Percentiles rank a stretch among this genome's conserved stretches.
Evolutionary conservation across 2,329 filamentous ascomycete genomes (phyloP).

Genomic region (Alternaria sp.): DNA sequence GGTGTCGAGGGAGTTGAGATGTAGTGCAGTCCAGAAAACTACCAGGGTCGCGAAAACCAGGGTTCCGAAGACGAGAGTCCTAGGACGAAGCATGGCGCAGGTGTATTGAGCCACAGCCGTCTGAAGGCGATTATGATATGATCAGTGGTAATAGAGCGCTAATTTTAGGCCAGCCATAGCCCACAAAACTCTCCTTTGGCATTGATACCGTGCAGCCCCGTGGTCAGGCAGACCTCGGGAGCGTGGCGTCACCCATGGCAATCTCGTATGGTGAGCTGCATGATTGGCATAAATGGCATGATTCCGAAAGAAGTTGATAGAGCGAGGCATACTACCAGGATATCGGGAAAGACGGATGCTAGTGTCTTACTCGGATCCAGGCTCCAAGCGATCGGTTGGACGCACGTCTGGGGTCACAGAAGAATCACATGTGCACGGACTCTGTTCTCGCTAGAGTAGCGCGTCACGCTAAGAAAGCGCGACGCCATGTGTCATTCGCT

Average conservation of each 20-base stretch:
- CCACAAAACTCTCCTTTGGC: neutral
- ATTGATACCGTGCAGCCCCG: neutral
- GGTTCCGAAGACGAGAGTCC: neutral
- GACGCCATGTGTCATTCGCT: slow-evolving; percentile 1
- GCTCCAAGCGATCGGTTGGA: neutral
- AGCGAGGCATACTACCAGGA: neutral
- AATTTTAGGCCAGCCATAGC: neutral
- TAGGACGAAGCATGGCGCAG: slow-evolving; percentile 4
- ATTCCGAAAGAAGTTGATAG: neutral
- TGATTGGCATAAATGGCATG: neutral
- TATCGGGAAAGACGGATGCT: neutral
- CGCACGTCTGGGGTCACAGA: neutral
- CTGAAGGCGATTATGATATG: neutral
- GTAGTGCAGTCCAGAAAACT: neutral
- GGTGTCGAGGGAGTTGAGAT: neutral
- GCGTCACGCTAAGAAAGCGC: neutral
- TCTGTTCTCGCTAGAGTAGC: neutral
- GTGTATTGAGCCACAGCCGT: neutral
- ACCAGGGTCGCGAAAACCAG: neutral
- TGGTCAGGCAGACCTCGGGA: neutral
- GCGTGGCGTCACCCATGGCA: neutral
- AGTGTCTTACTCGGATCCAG: neutral
- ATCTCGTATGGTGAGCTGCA: neutral
- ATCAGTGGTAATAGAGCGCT: neutral
- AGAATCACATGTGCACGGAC: neutral